Evolutionary conservation across 1,284 basidiomycete species (phyloP).

Genomic region (Ganoderma leucocontextum): DNA sequence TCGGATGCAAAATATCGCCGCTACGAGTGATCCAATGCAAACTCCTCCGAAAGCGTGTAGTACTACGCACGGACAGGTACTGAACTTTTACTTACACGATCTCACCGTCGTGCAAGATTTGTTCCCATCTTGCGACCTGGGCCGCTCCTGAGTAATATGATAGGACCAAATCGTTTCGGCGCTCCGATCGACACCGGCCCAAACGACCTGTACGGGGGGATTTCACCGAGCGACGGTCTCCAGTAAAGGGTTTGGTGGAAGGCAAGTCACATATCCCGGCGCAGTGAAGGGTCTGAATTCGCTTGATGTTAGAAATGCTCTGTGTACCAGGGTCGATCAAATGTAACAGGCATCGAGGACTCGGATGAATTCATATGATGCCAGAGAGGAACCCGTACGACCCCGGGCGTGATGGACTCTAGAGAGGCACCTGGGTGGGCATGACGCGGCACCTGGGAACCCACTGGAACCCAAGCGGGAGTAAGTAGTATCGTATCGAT

Average conservation of each 20-base stretch:
- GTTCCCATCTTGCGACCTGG: not conserved
- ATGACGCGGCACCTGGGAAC: too few relatives aligned
- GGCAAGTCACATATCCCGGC: not conserved
- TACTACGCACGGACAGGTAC: not conserved
- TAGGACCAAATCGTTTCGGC: not conserved
- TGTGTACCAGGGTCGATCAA: slow-evolving; percentile 4
- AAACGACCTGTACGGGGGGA: not conserved
- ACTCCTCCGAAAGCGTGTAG: too few relatives aligned
- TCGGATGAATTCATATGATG: not conserved
- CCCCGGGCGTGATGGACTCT: not conserved
- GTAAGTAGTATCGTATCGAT: not conserved
- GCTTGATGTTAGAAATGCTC: not conserved
- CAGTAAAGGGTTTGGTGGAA: not conserved
- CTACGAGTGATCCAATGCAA: not conserved
- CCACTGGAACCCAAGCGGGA: not conserved
- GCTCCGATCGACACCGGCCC: not conserved
- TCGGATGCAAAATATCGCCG: not conserved
- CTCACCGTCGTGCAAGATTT: not conserved
- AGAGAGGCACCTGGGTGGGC: not conserved
- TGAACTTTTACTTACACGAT: not conserved
- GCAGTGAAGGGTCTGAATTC: not conserved
- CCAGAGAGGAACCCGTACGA: not conserved
- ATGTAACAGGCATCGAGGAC: too few relatives aligned
- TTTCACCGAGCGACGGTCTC: not conserved
- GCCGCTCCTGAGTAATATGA: not conserved